phyloP scores from a whole-genome alignment of 768 basidiomycete genomes.

The Termitomyces heimii region DNA sequence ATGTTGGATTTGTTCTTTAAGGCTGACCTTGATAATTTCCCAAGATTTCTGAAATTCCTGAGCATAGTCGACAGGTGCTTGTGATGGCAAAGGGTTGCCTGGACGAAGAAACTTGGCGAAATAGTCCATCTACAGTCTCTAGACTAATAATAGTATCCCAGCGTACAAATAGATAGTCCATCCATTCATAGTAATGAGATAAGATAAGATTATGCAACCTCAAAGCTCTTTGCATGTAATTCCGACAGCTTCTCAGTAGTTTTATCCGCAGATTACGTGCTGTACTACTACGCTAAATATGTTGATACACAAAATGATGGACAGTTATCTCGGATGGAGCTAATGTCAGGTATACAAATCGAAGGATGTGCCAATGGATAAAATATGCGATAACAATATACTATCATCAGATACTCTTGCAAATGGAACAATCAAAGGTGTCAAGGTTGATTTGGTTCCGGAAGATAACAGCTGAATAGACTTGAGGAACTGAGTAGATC shows the following conservation, averaged over 20 bases:
- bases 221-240: background rate
- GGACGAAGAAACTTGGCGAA: slow-evolving; percentile 74
- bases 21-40: slow-evolving; percentile 61
- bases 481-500: background rate
- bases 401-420: slow-evolving; percentile 73
- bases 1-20: background rate
- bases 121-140: slow-evolving; percentile 56
- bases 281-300: slow-evolving; percentile 16
- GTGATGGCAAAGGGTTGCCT: slow-evolving; percentile 37
- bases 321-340: slow-evolving; percentile 11
- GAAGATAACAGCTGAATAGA: slow-evolving; percentile 66
- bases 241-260: background rate
- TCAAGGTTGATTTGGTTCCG: slow-evolving; percentile 52
- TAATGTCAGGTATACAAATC: slow-evolving; percentile 16
- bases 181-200: background rate
- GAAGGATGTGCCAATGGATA: slow-evolving; percentile 9
- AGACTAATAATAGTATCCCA: background rate
- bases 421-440: slow-evolving; percentile 73
- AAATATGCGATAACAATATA: slow-evolving; percentile 23
- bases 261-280: slow-evolving; percentile 8
- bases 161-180: background rate
- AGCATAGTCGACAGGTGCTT: slow-evolving; percentile 56
- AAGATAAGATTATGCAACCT: background rate
- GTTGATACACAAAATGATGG: slow-evolving; percentile 17
- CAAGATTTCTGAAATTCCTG: slow-evolving; percentile 75